Percentiles rank a stretch among this genome's conserved stretches.
These are phyloP conservation scores for Phylloporus sp. DNA, from an alignment of 768 basidiomycete genomes.

Conservation along the genomic window DNA sequence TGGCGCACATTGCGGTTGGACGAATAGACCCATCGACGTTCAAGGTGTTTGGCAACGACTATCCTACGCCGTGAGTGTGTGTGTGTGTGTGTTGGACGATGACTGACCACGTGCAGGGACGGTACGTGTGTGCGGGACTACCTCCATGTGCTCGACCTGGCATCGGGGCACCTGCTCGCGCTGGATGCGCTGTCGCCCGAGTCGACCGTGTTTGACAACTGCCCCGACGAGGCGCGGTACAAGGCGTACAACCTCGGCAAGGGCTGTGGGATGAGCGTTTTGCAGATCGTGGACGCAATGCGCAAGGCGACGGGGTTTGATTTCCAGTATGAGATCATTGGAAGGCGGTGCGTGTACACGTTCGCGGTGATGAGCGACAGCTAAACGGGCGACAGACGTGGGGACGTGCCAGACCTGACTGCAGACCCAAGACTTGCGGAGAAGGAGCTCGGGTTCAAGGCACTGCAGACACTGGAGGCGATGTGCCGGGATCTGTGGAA, in stretches of 20 bases:
- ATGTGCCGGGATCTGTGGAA: slow-evolving; percentile 99
- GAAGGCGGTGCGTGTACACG: slow-evolving; percentile 64
- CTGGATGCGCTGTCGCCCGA: slow-evolving; percentile 72
- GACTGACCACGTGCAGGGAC: slow-evolving; percentile 48
- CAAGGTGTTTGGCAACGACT: slow-evolving; percentile 95
- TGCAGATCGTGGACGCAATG: slow-evolving; percentile 96
- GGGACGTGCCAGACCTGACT: slow-evolving; percentile 95
- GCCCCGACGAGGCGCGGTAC: slow-evolving; percentile 56
- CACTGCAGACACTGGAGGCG: slow-evolving; percentile 71
- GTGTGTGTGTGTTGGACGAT: neutral
- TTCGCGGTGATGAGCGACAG: neutral
- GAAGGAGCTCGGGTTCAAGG: slow-evolving; percentile 90
- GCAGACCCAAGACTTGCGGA: slow-evolving; percentile 90
- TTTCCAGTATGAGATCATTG: slow-evolving; percentile 87
- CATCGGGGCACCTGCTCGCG: slow-evolving; percentile 89
- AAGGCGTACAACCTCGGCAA: slow-evolving; percentile 97
- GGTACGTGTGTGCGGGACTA: slow-evolving; percentile 99
- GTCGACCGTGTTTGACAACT: slow-evolving; percentile 53
- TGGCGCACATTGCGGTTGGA: slow-evolving; percentile 93
- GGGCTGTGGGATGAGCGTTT: slow-evolving; percentile 87
- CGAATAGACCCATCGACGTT: slow-evolving; percentile 65
- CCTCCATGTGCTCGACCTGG: slow-evolving; percentile 89
- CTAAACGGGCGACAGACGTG: slow-evolving; percentile 49
- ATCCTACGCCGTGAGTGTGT: slow-evolving; percentile 76
- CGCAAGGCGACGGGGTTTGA: slow-evolving; percentile 82